A percentile compares a stretch with the other conserved stretches of the same genome.
Conservation (phyloP, 1,284 basidiomycete genomes). For the Ustanciosporium gigantosporum region DNA sequence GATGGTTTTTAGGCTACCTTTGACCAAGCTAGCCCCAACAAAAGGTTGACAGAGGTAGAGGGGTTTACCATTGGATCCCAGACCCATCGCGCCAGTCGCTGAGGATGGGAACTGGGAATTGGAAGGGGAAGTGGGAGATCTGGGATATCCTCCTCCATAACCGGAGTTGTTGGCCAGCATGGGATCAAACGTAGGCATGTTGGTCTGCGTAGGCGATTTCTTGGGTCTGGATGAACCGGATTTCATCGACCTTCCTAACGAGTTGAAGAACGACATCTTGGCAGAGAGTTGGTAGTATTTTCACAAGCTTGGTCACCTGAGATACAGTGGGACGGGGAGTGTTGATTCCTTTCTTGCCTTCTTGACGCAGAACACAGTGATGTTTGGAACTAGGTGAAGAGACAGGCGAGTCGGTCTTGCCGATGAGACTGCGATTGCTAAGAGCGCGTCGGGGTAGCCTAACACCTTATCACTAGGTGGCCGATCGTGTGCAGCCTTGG, state of each 20-base stretch:
- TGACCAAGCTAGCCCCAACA: slow-evolving; percentile 93
- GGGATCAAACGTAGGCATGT: slow-evolving; percentile 43
- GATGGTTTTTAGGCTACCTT: slow-evolving; percentile 98
- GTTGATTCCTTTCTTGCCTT: too few species aligned
- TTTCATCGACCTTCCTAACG: slow-evolving; percentile 55
- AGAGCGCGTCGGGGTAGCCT: too few species aligned
- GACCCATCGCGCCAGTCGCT: neutral
- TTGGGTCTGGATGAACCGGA: slow-evolving; percentile 52
- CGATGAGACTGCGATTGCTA: too few species aligned
- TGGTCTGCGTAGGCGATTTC: slow-evolving; percentile 43
- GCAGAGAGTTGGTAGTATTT: slow-evolving; percentile 9
- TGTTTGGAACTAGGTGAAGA: too few species aligned
- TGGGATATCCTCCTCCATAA: slow-evolving; percentile 6
- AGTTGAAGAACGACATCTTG: slow-evolving; percentile 55
- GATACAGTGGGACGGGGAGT: too few species aligned
- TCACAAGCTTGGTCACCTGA: slow-evolving; percentile 51
- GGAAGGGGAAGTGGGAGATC: slow-evolving; percentile 17
- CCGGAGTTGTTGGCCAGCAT: too few species aligned
- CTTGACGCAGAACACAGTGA: too few species aligned
- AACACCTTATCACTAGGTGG: too few species aligned
- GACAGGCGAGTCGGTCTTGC: too few species aligned
- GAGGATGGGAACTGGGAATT: slow-evolving; percentile 1
- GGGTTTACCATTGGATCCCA: slow-evolving; percentile 43
- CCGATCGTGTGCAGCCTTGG: too few species aligned
- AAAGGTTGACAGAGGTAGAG: slow-evolving; percentile 66